A percentile compares a stretch with the other conserved stretches of the same genome.
phyloP scores from a whole-genome alignment of 192 early-diverging fungal genomes.

The Coemansia reversa region DNA sequence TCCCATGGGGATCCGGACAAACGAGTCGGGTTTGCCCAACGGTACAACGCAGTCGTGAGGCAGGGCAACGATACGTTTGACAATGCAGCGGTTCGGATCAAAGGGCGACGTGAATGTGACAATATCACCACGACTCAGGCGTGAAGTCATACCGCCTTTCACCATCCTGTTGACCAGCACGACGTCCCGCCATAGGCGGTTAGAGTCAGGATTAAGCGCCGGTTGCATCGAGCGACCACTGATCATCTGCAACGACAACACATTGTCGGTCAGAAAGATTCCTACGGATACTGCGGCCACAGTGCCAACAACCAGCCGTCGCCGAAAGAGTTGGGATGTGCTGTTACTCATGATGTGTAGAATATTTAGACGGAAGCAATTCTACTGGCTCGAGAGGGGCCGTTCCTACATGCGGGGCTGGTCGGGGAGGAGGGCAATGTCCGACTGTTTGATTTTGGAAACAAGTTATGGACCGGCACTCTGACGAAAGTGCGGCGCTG shows the following conservation, averaged over 20 bases:
- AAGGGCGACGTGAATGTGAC: conserved; percentile 66
- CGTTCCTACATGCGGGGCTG: too few relatives aligned
- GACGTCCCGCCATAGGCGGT: conserved; percentile 61
- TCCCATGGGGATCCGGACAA: conserved; percentile 67
- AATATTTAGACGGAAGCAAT: background rate
- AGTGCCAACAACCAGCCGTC: conserved; percentile 12
- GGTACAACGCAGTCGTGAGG: conserved; percentile 69
- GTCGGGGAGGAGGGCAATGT: too few relatives aligned
- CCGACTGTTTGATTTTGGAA: too few relatives aligned
- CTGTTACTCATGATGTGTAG: conserved; percentile 16
- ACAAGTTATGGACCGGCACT: too few relatives aligned
- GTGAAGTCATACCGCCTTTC: conserved; percentile 36
- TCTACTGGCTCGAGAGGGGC: too few relatives aligned
- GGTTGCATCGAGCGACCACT: conserved; percentile 64
- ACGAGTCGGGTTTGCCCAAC: conserved; percentile 23
- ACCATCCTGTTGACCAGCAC: conserved; percentile 66
- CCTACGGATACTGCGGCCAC: conserved; percentile 21
- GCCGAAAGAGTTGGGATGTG: conserved; percentile 8
- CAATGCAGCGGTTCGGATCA: conserved; percentile 66
- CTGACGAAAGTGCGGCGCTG: too few relatives aligned
- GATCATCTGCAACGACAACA: conserved; percentile 49
- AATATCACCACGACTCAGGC: conserved; percentile 63
- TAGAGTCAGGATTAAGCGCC: conserved; percentile 74
- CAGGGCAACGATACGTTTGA: conserved; percentile 84
- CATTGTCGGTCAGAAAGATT: conserved; percentile 38